Base-by-base conservation (phyloP, 208 protist genomes). In the Wallacemonas sp. region DNA sequence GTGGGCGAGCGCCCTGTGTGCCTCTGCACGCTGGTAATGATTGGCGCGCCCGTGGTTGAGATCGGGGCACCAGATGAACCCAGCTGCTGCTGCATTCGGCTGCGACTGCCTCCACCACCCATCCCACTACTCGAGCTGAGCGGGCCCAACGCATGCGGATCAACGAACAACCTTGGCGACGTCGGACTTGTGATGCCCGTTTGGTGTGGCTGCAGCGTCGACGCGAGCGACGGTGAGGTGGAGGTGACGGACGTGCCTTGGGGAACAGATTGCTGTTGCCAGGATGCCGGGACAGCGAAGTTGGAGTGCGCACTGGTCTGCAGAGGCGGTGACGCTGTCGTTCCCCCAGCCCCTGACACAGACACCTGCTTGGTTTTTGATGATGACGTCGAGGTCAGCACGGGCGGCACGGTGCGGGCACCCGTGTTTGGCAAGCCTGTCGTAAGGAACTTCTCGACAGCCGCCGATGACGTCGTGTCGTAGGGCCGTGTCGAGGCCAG, bases 401-500 rank as follows among this genome's bases (percentile, higher is more conserved):
- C 36, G 36, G 9, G 9, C 6, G 36, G 36, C 36, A 41, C 36
- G 9, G 36, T 41, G 36, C 36, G 14, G 57, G 23, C 6, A 54
- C n/a, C 12, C 60, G 58, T 16, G 33, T 54, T 34, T 55, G 68
- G 16, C 19, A 49, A 9, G 27, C 57, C 19, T 1, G 34, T 61
- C 19, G 68, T 65, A 12, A 85, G 68, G 62, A 85, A 85, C 46
- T 71, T 46, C 64, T 85, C 79, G 32, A 79, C 72, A 6, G 43
- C 66, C 14, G 32, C 36, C 44, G 62, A n/a, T n/a, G n/a, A 30
- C 33, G 34, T 49, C 30, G 30, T 70, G 64, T 61, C 64, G 60
- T 77, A 85, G 11, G 79, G 79, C 3, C 66, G 60, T 6, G 79
- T 85, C 32, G 75, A 43, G 48, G 70, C 74, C 16, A 85, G 70